Conservation (phyloP, 2,329 filamentous ascomycete genomes). For the Beauveria asiatica region DNA sequence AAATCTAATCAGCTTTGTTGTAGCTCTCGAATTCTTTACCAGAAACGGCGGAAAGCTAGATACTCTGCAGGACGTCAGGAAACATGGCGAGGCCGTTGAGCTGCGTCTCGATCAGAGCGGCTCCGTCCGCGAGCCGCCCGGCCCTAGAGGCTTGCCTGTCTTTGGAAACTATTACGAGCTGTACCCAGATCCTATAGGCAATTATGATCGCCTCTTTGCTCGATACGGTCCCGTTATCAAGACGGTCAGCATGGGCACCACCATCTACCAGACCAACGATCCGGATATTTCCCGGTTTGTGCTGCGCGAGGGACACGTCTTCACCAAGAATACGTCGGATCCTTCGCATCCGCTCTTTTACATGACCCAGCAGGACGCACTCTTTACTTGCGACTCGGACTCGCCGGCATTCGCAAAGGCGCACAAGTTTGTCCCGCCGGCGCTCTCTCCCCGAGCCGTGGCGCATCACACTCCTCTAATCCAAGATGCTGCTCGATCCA, state of each 20-base stretch:
- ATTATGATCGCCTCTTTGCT: slow-evolving; percentile 39
- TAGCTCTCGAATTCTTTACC: neutral
- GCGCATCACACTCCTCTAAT: slow-evolving; percentile 47
- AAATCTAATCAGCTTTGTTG: neutral
- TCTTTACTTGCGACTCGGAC: slow-evolving; percentile 37
- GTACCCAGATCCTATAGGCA: slow-evolving; percentile 43
- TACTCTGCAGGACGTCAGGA: neutral
- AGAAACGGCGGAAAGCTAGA: neutral
- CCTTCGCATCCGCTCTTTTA: slow-evolving; percentile 32
- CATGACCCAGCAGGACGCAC: slow-evolving; percentile 27
- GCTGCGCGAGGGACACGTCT: slow-evolving; percentile 34
- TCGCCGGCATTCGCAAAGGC: slow-evolving; percentile 34
- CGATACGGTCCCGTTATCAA: slow-evolving; percentile 38
- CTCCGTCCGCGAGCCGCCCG: slow-evolving; percentile 34
- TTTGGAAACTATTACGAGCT: slow-evolving; percentile 41
- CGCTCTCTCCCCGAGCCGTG: slow-evolving; percentile 45
- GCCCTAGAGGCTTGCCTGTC: slow-evolving; percentile 32
- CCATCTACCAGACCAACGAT: slow-evolving; percentile 36
- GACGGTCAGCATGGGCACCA: slow-evolving; percentile 37
- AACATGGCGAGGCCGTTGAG: neutral
- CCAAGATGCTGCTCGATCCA: slow-evolving; percentile 38
- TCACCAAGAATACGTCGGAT: slow-evolving; percentile 40
- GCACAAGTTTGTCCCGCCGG: slow-evolving; percentile 50
- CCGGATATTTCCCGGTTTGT: slow-evolving; percentile 32
- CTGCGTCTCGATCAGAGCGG: neutral